Base-by-base conservation (phyloP, 345 rosid species). In the Populus euphratica region DNA sequence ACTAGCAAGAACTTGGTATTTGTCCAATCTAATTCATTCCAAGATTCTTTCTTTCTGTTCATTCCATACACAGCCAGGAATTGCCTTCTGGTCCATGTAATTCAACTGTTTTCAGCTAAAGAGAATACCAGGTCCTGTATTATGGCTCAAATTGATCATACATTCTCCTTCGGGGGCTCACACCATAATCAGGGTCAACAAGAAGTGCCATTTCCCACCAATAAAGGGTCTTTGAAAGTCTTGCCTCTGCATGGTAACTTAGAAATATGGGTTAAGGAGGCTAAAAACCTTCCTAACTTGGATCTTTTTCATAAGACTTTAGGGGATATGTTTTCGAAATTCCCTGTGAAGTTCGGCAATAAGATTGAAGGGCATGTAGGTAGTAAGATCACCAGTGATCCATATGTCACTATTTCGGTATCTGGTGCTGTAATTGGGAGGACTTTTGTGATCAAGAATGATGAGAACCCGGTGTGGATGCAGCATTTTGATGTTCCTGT, bases 251-350 rank as follows among this genome's bases (percentile, higher is more conserved):
- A 94, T 84, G 99, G 99, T 20, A 90, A 88, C 79, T 79, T 94
- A 72, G 98, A 93, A 74, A 89, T 94, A 77, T 90, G 90, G 93
- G 91, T 94, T 77, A 89, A 87, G 82, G 91, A 89, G 73, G 99
- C 98, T 78, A 89, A 88, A 52, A 89, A 90, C 82, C 93, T 95
- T 38, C 99, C 99, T 7, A 95, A 95, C 83, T 84, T 93, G 92
- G 99, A 95, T 79, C 82, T 87, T 77, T 87, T 94, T 73, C 99
- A 93, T 75, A 89, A 86, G 79, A 87, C 75, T 68, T 74, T 94
- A 6, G 93, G 89, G 23, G 97, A 90, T 66, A 50, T 91, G 85
- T 80, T 93, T 9, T 91, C 90, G 23, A 85, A 77, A 33, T 73
- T 94, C 0, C 62, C 70, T 2, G 78, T 83, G 44, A 94, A 79